Percentiles rank a stretch among this genome's conserved stretches.
phyloP scores from a whole-genome alignment of 2,329 filamentous ascomycete species.

The Aspergillus viridinutans region DNA sequence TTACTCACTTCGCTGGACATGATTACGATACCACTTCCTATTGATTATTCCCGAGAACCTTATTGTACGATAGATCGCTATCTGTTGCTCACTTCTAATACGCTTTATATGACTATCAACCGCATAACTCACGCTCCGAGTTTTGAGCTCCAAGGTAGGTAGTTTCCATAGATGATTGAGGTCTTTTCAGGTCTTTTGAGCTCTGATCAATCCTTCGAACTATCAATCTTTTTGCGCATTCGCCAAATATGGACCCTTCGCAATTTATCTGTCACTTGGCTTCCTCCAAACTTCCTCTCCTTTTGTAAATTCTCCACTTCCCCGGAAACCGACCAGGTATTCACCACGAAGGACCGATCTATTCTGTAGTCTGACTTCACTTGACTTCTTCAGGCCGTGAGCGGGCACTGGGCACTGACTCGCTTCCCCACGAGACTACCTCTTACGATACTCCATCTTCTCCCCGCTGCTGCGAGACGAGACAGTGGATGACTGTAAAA shows the following conservation, averaged over 20 bases:
- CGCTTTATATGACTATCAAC: not conserved
- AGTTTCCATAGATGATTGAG: too few relatives aligned
- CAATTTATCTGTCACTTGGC: not conserved
- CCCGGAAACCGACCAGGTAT: not conserved
- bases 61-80: not conserved
- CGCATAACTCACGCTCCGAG: too few relatives aligned
- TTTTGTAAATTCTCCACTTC: not conserved
- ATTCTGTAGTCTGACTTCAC: too few relatives aligned
- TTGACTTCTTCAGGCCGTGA: too few relatives aligned
- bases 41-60: not conserved
- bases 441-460: not conserved
- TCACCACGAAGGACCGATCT: not conserved
- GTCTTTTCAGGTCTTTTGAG: too few relatives aligned
- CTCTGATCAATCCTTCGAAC: too few relatives aligned
- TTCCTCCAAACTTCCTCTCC: not conserved
- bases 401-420: too few relatives aligned
- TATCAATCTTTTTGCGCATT: too few relatives aligned
- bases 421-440: too few relatives aligned
- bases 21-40: not conserved
- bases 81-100: not conserved
- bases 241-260: not conserved
- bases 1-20: slow-evolving; percentile 5
- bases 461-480: not conserved
- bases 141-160: too few relatives aligned
- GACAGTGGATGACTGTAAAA: not conserved